A percentile compares a stretch with the other conserved stretches of the same genome.
Conservation (phyloP, 179 eudicot genomes). For the Beta macrorhiza region DNA sequence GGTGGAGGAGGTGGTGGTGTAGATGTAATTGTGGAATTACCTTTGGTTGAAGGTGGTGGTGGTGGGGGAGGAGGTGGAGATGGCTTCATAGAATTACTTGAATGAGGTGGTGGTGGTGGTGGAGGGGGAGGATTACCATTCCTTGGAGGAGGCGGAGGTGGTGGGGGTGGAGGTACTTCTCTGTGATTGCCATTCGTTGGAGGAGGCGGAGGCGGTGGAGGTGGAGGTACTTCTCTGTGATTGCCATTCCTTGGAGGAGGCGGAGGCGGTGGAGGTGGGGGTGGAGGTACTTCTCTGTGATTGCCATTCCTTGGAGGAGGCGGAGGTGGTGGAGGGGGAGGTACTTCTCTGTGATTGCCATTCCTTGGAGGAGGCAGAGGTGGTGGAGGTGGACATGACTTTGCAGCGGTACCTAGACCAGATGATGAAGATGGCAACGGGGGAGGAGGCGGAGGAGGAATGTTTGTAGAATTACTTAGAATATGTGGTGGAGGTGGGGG, state of each 20-base stretch:
- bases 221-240: conserved; percentile 14
- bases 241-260: conserved; percentile 12
- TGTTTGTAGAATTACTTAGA: not conserved
- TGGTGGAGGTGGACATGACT: conserved; percentile 30
- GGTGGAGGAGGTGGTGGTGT: conserved; percentile 39
- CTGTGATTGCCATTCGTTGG: conserved; percentile 4
- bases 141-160: conserved; percentile 23
- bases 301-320: conserved; percentile 12
- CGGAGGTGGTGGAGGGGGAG: conserved; percentile 30
- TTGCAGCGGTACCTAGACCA: not conserved
- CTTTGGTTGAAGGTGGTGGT: conserved; percentile 33
- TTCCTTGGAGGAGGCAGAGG: conserved; percentile 27
- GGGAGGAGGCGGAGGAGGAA: conserved; percentile 44
- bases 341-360: not conserved
- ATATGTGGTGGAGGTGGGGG: conserved; percentile 6
- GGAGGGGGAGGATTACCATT: not conserved
- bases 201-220: conserved; percentile 33
- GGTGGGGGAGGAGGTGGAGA: conserved; percentile 41
- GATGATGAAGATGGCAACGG: conserved; percentile 32
- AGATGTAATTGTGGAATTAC: conserved; percentile 20
- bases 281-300: conserved; percentile 13
- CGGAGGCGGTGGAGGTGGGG: conserved; percentile 38
- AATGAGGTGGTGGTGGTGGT: conserved; percentile 23
- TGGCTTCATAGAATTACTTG: conserved; percentile 16
- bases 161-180: conserved; percentile 20